phyloP scores from a whole-genome alignment of 139 green algal genomes.

The Chlorella sp. region DNA sequence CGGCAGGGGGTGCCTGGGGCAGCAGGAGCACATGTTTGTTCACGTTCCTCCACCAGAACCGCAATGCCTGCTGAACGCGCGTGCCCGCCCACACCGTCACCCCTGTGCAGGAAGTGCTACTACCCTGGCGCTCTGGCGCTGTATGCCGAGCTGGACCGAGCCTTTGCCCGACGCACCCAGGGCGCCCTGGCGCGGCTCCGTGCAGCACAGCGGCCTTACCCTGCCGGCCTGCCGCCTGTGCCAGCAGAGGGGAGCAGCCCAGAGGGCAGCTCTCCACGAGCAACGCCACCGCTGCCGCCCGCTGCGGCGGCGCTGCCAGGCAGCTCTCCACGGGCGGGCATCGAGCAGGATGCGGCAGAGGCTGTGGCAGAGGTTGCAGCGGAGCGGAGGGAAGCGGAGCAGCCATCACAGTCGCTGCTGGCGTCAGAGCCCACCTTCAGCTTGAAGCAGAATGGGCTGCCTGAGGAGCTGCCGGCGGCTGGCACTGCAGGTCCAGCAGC shows the following conservation, averaged over 20 bases:
- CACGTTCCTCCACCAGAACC: too few relatives aligned
- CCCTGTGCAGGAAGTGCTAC: slow-evolving; percentile 48
- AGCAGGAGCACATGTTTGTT: too few relatives aligned
- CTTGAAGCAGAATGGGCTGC: neutral
- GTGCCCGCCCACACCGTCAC: too few relatives aligned
- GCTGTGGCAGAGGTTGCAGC: too few relatives aligned
- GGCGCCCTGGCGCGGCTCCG: neutral
- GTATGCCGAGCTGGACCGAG: slow-evolving; percentile 60
- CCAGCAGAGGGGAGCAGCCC: neutral
- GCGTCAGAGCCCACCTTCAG: neutral
- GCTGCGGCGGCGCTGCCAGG: too few relatives aligned
- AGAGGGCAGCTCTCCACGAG: neutral
- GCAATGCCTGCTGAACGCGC: too few relatives aligned
- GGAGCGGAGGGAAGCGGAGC: too few relatives aligned
- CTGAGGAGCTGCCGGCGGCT: neutral
- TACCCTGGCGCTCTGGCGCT: slow-evolving; percentile 66
- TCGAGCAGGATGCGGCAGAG: too few relatives aligned
- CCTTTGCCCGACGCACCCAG: slow-evolving; percentile 30
- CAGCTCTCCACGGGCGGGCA: neutral
- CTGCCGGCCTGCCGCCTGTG: neutral
- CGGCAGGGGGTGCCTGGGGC: neutral
- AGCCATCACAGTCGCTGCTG: neutral
- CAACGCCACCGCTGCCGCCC: neutral
- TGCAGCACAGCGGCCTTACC: neutral
- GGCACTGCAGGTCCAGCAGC: neutral